Evolutionary conservation across 352 stramenopile genomes (phyloP), one percentile per base, ranked within the genome.

Genomic region (Phytophthora cactorum): DNA sequence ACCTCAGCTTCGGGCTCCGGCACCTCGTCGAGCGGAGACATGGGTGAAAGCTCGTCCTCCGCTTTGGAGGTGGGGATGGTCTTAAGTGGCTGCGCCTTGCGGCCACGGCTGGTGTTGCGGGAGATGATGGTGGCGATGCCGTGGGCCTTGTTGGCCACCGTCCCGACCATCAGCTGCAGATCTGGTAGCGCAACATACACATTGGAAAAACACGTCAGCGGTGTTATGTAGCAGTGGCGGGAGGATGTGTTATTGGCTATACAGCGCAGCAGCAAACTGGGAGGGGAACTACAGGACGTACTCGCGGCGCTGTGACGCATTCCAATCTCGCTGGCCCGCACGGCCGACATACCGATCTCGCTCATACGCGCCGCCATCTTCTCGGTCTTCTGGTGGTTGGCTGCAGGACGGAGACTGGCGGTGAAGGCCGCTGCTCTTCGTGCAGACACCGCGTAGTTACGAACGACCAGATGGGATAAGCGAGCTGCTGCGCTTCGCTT

Each of bases 271-370:
- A 43, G 36, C 36, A 43, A 46, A 22, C 22, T 29, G 44, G 45
- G 4, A 41, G 50, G 31, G 32, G n/a, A 29, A 28, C 15, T 11
- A 31, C 41, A 27, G 31, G 25, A 69, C 55, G 51, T 69, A 78
- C 70, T 78, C 10, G 71, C 71, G 27, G 71, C 71, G 47, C 71
- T 78, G 62, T 78, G 66, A 39, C 71, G 71, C 71, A 78, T 75
- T 10, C 71, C 71, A n/a, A 78, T 69, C 59, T 78, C 71, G 58
- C 71, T 78, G 36, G 63, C 62, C 57, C 71, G 67, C 58, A 78
- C 44, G 56, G 66, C 66, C 44, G 71, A 78, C 61, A 75, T 64
- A 34, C 66, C 62, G 34, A 78, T 75, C 53, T 72, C 62, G 53
- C 67, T 78, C 61, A 78, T 75, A 46, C 71, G 71, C 41, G 66